Percentiles rank a stretch among this genome's conserved stretches.
Evolutionary conservation across 2,329 filamentous ascomycete species (phyloP).

Genomic region (Aspergillus niger): DNA sequence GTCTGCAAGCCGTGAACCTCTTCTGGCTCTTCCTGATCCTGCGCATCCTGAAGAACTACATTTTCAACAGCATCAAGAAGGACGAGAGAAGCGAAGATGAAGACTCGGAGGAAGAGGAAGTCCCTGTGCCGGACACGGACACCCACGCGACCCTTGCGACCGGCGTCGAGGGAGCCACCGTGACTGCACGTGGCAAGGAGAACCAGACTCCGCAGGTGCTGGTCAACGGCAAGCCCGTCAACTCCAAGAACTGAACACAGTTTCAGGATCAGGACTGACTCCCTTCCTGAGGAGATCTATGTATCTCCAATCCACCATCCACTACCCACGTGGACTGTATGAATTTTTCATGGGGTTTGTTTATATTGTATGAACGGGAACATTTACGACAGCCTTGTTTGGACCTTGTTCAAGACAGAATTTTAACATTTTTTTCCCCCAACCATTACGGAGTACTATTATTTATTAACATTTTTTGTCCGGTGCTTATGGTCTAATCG

Average conservation of each 20-base stretch:
- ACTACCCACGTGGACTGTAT: neutral
- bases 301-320: neutral
- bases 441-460: neutral
- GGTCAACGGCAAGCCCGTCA: slow-evolving; percentile 43
- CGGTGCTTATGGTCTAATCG: neutral
- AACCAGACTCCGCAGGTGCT: slow-evolving; percentile 39
- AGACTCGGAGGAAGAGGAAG: slow-evolving; percentile 44
- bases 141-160: slow-evolving; percentile 31
- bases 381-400: slow-evolving; percentile 1
- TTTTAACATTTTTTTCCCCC: neutral
- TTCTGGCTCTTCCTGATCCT: slow-evolving; percentile 51
- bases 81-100: slow-evolving; percentile 52
- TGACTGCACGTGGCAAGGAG: slow-evolving; percentile 32
- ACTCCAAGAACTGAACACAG: slow-evolving; percentile 3
- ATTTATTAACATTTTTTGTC: neutral
- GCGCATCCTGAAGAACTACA: slow-evolving; percentile 46
- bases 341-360: neutral
- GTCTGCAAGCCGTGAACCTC: slow-evolving; percentile 50
- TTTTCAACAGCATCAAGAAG: slow-evolving; percentile 40
- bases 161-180: slow-evolving; percentile 25
- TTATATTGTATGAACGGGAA: slow-evolving; percentile 4
- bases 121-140: slow-evolving; percentile 19
- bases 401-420: neutral
- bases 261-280: neutral
- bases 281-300: neutral